Evolutionary conservation across 441 rosid species (phyloP).

Genomic region (Cnidoscolus chayamansa): DNA sequence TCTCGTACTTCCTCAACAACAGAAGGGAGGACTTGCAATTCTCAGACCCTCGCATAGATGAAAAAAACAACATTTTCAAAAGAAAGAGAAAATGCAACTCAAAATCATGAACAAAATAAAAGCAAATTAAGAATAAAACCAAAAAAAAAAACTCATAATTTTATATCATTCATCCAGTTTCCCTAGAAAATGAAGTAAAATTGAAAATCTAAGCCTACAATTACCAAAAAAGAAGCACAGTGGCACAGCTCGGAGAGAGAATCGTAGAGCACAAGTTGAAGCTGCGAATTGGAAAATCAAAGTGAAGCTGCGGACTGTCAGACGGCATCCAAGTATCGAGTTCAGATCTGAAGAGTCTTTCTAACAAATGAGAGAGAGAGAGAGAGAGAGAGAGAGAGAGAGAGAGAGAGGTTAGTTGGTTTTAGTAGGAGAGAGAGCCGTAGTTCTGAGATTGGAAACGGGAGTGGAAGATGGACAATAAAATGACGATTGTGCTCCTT

Average conservation of each 20-base stretch:
- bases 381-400: neutral
- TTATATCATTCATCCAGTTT: neutral
- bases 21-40: neutral
- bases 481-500: constrained; percentile 1
- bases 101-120: neutral
- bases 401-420: constrained; percentile 6
- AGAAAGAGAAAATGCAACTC: neutral
- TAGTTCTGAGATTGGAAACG: neutral
- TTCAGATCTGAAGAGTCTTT: constrained; percentile 13
- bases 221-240: neutral
- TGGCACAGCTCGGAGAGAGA: neutral
- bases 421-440: neutral
- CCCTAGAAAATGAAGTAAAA: neutral
- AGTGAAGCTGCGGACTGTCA: neutral
- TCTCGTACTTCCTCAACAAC: neutral
- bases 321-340: neutral
- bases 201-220: neutral
- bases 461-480: neutral
- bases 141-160: neutral
- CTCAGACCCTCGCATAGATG: neutral
- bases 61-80: neutral
- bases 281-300: neutral
- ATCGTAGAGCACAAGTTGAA: neutral
- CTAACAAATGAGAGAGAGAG: neutral
- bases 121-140: neutral